These are phyloP conservation scores for Aquilaria sinensis DNA, from an alignment of 345 rosid genomes.

Conservation along the genomic window DNA sequence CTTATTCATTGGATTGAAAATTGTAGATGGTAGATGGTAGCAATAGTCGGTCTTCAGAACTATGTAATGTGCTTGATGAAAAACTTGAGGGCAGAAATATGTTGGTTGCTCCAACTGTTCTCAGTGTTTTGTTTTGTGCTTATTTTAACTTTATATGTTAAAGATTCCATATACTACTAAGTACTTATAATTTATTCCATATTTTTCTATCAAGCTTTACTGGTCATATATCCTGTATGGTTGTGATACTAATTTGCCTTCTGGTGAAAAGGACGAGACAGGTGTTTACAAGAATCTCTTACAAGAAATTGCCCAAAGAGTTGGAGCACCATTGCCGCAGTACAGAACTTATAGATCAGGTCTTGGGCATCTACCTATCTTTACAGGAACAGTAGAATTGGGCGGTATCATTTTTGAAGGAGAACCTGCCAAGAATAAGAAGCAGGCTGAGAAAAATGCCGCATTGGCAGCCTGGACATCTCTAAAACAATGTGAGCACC, in stretches of 20 bases:
- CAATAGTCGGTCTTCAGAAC: no score
- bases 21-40: no score
- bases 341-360: conserved; percentile 90
- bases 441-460: conserved; percentile 99
- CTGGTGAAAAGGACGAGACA: conserved; percentile 76
- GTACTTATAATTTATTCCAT: no score
- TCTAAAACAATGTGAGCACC: conserved; percentile 72
- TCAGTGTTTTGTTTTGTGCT: no score
- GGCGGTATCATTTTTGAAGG: conserved; percentile 91
- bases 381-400: conserved; percentile 91
- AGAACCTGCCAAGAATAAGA: conserved; percentile 92
- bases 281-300: conserved; percentile 96
- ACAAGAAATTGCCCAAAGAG: conserved; percentile 98
- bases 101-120: no score
- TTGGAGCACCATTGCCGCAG: conserved; percentile 85
- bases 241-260: conserved; percentile 16
- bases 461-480: conserved; percentile 99
- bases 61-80: no score
- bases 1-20: no score
- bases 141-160: no score
- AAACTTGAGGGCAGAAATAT: no score
- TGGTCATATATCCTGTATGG: no score
- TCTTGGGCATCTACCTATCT: conserved; percentile 94
- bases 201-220: no score
- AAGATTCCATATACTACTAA: no score